These are phyloP conservation scores for Xerocomus brunneocitrinus DNA, from an alignment of 768 basidiomycete species.

Conservation along the genomic window DNA sequence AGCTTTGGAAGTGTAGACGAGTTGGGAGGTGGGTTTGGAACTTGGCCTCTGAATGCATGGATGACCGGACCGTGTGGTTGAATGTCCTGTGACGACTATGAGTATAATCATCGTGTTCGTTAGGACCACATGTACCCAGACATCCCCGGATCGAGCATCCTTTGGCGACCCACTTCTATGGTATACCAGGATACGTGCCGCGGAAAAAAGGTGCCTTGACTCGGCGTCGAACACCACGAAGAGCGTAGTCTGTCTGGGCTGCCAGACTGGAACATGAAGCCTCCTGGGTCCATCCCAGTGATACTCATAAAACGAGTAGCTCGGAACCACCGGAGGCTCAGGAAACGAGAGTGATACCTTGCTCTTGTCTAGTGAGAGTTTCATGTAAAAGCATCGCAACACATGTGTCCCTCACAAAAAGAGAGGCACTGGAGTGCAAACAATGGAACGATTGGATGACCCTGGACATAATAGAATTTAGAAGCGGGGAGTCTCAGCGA, in stretches of 20 bases:
- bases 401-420: background rate
- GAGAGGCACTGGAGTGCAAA: background rate
- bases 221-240: constrained; percentile 19
- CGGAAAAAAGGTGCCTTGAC: constrained; percentile 20
- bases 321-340: background rate
- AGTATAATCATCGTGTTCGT: background rate
- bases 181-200: constrained; percentile 20
- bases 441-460: background rate
- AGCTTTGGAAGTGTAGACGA: constrained; percentile 15
- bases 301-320: constrained; percentile 16
- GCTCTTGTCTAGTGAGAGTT: constrained; percentile 18
- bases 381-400: constrained; percentile 15
- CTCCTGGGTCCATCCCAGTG: constrained; percentile 24
- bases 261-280: constrained; percentile 17
- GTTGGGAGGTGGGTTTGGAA: constrained; percentile 7
- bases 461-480: background rate
- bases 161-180: constrained; percentile 3
- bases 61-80: constrained; percentile 10
- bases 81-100: constrained; percentile 12
- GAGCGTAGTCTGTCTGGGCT: constrained; percentile 22
- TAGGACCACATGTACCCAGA: constrained; percentile 15
- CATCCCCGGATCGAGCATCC: constrained; percentile 9
- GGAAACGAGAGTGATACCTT: constrained; percentile 8
- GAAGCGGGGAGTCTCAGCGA: background rate
- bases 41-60: constrained; percentile 9